Base-by-base conservation (phyloP, 2,329 filamentous ascomycete species). In the Verticillium zaregamsianum region DNA sequence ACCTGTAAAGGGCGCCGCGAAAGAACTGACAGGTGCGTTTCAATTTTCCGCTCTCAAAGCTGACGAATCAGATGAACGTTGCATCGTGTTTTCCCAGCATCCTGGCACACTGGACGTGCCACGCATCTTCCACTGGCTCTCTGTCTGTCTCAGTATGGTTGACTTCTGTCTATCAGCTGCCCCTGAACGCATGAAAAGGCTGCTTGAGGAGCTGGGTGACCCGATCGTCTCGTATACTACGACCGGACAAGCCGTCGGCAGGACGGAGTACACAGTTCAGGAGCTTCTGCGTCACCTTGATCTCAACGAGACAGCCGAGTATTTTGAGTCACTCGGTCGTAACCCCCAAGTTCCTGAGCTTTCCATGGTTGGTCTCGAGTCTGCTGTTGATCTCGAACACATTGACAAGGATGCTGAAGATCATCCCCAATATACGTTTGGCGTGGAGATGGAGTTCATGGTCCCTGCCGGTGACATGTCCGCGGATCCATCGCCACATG, bases 361-460 rank as follows among this genome's bases (percentile, higher is more conserved):
- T 20, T 23, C 8, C 3, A 20, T 14, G 32, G n/a, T 28, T 6
- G 57, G 25, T 14, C 40, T n/a, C 25, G 20, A 9, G 17, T 55
- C 35, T 5, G 37, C 57, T 32, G 40, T 64, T n/a, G 40, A 64
- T 14, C 39, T 64, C 20, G 39, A 28, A 2, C 39, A 14, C 5
- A 17, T 55, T 2, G 25, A 32, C 12, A 32, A n/a, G 28, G 31
- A 59, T 20, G 55, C 49, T 2, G 23, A 35, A 15, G 28, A 35
- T 20, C 17, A 61, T 2, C 35, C 59, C 7, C 63, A 59, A 0
- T 63, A 61, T 32, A 61, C 63, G 9, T 64, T 63, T n/a, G 63
- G 63, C 28, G 14, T 63, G 25, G 63, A 64, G n/a, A 20, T 63
- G 12, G 63, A 64, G 20, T 63, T 63, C 20, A 28, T 64, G 20